Conservation (phyloP, 139 green algal species). For the Gonium pectorale region DNA sequence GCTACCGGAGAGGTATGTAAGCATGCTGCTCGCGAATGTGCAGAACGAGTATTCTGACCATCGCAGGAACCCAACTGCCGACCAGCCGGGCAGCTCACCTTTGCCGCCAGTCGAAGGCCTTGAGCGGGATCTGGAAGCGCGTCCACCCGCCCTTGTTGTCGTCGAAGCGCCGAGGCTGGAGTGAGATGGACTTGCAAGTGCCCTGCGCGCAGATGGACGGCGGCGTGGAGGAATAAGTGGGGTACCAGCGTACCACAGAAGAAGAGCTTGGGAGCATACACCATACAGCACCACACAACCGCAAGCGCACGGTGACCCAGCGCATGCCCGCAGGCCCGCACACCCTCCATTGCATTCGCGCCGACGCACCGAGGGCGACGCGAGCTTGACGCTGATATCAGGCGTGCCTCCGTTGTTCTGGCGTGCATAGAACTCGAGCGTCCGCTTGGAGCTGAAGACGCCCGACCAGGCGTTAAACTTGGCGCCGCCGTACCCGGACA, state of each 20-base stretch:
- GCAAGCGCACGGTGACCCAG: too few relatives aligned
- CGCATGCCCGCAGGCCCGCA: too few relatives aligned
- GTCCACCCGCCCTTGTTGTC: neutral
- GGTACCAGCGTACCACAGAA: too few relatives aligned
- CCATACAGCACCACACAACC: too few relatives aligned
- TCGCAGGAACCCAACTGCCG: too few relatives aligned
- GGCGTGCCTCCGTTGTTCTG: slow-evolving; percentile 35
- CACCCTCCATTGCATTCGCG: too few relatives aligned
- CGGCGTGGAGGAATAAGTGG: too few relatives aligned
- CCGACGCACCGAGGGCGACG: neutral
- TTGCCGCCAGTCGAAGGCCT: slow-evolving; percentile 34
- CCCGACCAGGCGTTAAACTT: slow-evolving; percentile 29
- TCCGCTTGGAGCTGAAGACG: slow-evolving; percentile 26
- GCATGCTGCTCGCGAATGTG: neutral
- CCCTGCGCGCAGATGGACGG: too few relatives aligned
- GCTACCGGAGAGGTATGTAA: too few relatives aligned
- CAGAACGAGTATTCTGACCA: too few relatives aligned
- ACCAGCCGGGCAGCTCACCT: neutral
- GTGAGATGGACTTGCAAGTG: neutral
- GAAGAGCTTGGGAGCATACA: too few relatives aligned
- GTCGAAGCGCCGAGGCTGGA: neutral
- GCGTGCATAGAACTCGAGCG: slow-evolving; percentile 4
- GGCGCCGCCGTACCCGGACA: slow-evolving; percentile 29
- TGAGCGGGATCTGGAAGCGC: slow-evolving; percentile 1
- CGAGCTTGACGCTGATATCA: slow-evolving; percentile 23